phyloP scores from a whole-genome alignment of 768 basidiomycete species.

The Termitomyces sp. region DNA sequence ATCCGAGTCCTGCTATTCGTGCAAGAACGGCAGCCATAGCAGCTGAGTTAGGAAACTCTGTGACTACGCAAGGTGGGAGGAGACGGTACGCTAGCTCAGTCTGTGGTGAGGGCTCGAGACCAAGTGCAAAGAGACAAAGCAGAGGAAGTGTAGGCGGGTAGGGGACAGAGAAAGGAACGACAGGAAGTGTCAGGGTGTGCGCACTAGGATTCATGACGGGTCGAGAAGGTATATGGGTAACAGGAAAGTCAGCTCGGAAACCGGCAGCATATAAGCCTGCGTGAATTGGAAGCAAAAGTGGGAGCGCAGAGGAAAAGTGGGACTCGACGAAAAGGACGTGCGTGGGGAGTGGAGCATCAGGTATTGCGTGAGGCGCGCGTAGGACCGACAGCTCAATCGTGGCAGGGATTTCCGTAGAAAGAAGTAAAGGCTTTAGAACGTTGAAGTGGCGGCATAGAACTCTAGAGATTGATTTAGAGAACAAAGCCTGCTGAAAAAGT shows the following conservation, averaged over 20 bases:
- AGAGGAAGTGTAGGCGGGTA: conserved; percentile 51
- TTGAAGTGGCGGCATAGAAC: conserved; percentile 42
- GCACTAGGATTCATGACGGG: conserved; percentile 22
- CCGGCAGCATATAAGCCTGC: conserved; percentile 37
- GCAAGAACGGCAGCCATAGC: conserved; percentile 52
- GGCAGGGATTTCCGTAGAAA: conserved; percentile 25
- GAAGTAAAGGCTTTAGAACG: conserved; percentile 19
- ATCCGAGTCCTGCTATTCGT: conserved; percentile 30
- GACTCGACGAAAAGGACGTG: conserved; percentile 49
- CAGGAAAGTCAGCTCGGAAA: conserved; percentile 30
- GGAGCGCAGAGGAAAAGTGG: conserved; percentile 18
- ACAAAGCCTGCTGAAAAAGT: background rate
- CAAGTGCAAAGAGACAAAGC: conserved; percentile 53
- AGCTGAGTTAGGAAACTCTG: conserved; percentile 57
- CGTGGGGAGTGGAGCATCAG: conserved; percentile 43
- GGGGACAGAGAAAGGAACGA: conserved; percentile 44
- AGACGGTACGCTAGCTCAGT: conserved; percentile 44
- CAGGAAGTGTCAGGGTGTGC: conserved; percentile 41
- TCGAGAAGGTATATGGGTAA: conserved; percentile 17
- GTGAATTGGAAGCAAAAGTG: conserved; percentile 50
- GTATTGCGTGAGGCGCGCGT: conserved; percentile 14
- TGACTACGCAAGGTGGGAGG: conserved; percentile 48
- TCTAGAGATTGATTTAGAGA: conserved; percentile 19
- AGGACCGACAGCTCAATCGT: conserved; percentile 44
- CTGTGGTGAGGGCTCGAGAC: conserved; percentile 38